Evolutionary conservation across 257 asterid species (phyloP).

Genomic region (Cinchona pubescens): DNA sequence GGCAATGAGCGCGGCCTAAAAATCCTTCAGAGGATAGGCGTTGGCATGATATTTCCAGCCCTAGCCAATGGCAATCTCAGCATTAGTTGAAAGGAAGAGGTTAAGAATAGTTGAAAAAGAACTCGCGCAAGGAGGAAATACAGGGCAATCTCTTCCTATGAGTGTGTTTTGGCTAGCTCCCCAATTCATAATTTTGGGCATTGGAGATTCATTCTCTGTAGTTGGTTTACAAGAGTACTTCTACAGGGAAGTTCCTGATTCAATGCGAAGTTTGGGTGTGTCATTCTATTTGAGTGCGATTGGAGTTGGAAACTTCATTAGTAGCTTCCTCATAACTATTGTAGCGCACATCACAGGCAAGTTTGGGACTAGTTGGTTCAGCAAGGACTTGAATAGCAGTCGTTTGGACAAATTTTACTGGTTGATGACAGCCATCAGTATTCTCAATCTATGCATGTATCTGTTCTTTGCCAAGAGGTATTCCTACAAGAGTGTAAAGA

Average conservation of each 20-base stretch:
- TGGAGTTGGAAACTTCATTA: slow-evolving; percentile 22
- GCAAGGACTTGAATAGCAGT: slow-evolving; percentile 27
- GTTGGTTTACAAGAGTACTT: slow-evolving; percentile 33
- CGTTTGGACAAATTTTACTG: slow-evolving; percentile 27
- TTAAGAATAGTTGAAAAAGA: slow-evolving; percentile 5
- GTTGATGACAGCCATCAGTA: slow-evolving; percentile 15
- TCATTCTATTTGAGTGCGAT: slow-evolving; percentile 21
- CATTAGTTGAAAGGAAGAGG: slow-evolving; percentile 26
- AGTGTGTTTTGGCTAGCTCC: slow-evolving; percentile 29
- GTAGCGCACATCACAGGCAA: slow-evolving; percentile 17
- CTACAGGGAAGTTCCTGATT: slow-evolving; percentile 31
- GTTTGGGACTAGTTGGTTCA: slow-evolving; percentile 21
- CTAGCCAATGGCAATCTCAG: slow-evolving; percentile 19
- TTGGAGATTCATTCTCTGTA: slow-evolving; percentile 24
- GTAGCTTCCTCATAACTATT: slow-evolving; percentile 17
- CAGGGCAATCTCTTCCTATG: slow-evolving; percentile 18
- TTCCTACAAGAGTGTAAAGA: slow-evolving; percentile 20
- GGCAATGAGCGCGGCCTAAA: slow-evolving; percentile 24
- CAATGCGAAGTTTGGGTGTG: slow-evolving; percentile 30
- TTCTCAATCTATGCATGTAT: slow-evolving; percentile 11
- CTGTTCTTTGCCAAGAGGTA: slow-evolving; percentile 20
- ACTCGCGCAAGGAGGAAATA: neutral
- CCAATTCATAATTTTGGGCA: slow-evolving; percentile 18
- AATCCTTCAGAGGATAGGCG: slow-evolving; percentile 26
- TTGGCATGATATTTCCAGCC: slow-evolving; percentile 18